A percentile compares a stretch with the other conserved stretches of the same genome.
phyloP scores from a whole-genome alignment of 2,329 filamentous ascomycete species.

The Trichophyton mentagrophytes region DNA sequence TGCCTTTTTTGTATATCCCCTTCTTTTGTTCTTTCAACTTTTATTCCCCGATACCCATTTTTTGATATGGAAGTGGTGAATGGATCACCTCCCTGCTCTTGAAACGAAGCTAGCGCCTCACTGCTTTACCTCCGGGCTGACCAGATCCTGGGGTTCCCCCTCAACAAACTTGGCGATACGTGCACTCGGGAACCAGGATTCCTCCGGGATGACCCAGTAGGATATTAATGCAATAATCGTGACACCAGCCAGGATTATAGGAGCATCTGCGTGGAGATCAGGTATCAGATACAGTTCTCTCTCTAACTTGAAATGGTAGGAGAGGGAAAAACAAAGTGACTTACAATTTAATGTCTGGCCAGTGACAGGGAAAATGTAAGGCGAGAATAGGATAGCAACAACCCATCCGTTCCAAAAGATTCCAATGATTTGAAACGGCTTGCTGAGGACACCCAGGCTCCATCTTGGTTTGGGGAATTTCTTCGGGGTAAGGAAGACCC shows the following conservation, averaged over 20 bases:
- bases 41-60: neutral
- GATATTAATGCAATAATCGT: slow-evolving; percentile 38
- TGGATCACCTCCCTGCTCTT: neutral
- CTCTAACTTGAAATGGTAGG: neutral
- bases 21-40: neutral
- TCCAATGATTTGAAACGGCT: slow-evolving; percentile 37
- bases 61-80: neutral
- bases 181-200: slow-evolving; percentile 35
- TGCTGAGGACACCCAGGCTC: slow-evolving; percentile 35
- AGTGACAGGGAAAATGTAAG: slow-evolving; percentile 35
- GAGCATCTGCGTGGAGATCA: slow-evolving; percentile 28
- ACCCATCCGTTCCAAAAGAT: slow-evolving; percentile 41
- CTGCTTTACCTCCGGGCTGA: neutral
- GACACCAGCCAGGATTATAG: slow-evolving; percentile 40
- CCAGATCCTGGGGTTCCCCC: neutral
- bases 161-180: slow-evolving; percentile 35
- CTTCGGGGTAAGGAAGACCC: slow-evolving; percentile 37
- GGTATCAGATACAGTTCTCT: slow-evolving; percentile 3
- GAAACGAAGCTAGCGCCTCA: neutral
- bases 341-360: slow-evolving; percentile 35
- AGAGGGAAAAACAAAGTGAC: slow-evolving; percentile 9
- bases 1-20: neutral
- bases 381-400: slow-evolving; percentile 37
- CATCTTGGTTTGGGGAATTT: slow-evolving; percentile 37
- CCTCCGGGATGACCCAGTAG: slow-evolving; percentile 38